Evolutionary conservation across 1,284 basidiomycete species (phyloP).

Genomic region (Cystobasidium slooffiae): DNA sequence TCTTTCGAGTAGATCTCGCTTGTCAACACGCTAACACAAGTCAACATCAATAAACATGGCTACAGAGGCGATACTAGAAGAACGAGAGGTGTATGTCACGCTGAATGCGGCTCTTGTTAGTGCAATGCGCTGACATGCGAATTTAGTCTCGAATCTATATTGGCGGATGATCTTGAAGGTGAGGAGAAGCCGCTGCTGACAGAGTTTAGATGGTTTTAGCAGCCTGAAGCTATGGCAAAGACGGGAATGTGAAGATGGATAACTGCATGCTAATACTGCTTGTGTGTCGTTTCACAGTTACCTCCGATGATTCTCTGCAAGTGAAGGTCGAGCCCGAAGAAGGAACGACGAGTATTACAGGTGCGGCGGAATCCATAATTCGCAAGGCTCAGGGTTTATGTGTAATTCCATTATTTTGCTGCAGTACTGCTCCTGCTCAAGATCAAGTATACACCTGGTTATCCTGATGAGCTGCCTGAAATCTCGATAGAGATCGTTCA

Average conservation of each 20-base stretch:
- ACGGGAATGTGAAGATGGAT: background rate
- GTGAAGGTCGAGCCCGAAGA: conserved; percentile 90
- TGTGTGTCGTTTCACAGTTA: conserved; percentile 68
- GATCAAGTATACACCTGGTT: conserved; percentile 71
- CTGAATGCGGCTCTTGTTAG: background rate
- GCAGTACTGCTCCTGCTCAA: conserved; percentile 75
- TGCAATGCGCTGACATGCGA: background rate
- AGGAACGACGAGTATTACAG: conserved; percentile 64
- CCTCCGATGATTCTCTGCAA: conserved; percentile 77
- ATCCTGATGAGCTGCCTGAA: conserved; percentile 77
- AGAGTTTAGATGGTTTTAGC: background rate
- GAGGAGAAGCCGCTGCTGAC: background rate
- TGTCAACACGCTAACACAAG: background rate
- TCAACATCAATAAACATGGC: conserved; percentile 1
- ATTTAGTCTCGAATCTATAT: conserved; percentile 27
- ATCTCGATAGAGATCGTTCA: conserved; percentile 71
- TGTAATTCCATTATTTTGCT: conserved; percentile 44
- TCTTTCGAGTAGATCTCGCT: background rate
- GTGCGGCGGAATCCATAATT: conserved; percentile 59
- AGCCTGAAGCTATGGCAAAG: background rate
- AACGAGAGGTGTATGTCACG: conserved; percentile 30
- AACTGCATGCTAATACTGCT: conserved; percentile 56
- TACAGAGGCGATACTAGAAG: conserved; percentile 27
- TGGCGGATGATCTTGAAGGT: conserved; percentile 34
- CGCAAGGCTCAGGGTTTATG: background rate